Percentiles rank a stretch among this genome's conserved stretches.
These are phyloP conservation scores for Maudiozyma saulgeensis DNA, from an alignment of 805 yeast genomes.

Conservation along the genomic window DNA sequence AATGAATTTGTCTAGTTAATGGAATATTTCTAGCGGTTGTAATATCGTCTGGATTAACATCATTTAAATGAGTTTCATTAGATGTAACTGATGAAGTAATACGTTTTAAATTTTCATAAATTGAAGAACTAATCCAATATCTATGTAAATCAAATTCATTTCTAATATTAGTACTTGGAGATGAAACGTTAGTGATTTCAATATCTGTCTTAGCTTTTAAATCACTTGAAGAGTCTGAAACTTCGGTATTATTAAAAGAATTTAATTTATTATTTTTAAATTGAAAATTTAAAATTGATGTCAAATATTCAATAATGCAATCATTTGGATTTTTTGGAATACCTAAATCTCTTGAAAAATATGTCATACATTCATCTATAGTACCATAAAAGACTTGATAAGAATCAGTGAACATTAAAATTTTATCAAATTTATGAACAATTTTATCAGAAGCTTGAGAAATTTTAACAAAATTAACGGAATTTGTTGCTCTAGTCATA, in stretches of 20 bases:
- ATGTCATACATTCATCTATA: conserved; percentile 36
- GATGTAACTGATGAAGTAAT: conserved; percentile 24
- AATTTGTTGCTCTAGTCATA: conserved; percentile 32
- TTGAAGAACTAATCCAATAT: conserved; percentile 23
- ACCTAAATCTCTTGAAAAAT: conserved; percentile 41
- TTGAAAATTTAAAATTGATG: conserved; percentile 42
- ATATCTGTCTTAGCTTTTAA: background rate
- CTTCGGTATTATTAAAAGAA: background rate
- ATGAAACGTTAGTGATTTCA: background rate
- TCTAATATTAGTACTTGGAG: conserved; percentile 11
- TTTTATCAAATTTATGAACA: conserved; percentile 41
- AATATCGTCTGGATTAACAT: conserved; percentile 20
- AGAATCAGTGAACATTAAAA: conserved; percentile 38
- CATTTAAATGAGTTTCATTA: conserved; percentile 23
- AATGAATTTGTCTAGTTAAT: conserved; percentile 35
- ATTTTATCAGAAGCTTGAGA: conserved; percentile 43
- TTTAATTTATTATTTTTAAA: conserved; percentile 2
- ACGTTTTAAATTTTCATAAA: conserved; percentile 16
- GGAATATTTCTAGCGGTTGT: conserved; percentile 12
- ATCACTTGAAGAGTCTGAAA: background rate
- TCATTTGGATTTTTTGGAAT: conserved; percentile 45
- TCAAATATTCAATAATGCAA: conserved; percentile 55
- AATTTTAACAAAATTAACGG: conserved; percentile 38
- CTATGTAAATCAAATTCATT: conserved; percentile 39
- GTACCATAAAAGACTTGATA: conserved; percentile 40